Conservation (phyloP, 257 asterid genomes). For the Forsythia viridissima region DNA sequence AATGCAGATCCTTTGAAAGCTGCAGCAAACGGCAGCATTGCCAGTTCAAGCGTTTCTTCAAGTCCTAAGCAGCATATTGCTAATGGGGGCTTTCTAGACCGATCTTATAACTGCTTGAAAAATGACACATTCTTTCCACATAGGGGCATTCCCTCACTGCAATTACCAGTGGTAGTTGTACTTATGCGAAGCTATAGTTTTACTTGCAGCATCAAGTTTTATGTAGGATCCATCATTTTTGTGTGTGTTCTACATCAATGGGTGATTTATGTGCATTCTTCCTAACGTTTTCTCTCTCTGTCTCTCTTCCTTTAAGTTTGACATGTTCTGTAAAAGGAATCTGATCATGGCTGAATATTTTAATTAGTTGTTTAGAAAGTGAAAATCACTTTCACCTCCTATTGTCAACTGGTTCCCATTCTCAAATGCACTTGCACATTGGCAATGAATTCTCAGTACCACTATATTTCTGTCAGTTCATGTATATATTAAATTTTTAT, state of each 20-base stretch:
- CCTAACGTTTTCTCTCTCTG: background rate
- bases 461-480: constrained; percentile 16
- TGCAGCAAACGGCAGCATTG: constrained; percentile 53
- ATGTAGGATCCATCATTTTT: constrained; percentile 13
- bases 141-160: constrained; percentile 57
- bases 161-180: constrained; percentile 85
- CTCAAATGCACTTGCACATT: background rate
- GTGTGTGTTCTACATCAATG: background rate
- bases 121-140: constrained; percentile 49
- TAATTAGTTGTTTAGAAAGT: background rate
- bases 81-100: constrained; percentile 56
- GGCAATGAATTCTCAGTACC: background rate
- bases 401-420: constrained; percentile 12
- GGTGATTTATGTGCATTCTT: background rate
- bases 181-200: constrained; percentile 39
- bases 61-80: constrained; percentile 49
- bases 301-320: background rate
- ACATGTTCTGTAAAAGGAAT: background rate
- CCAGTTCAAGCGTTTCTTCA: constrained; percentile 54
- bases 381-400: constrained; percentile 5
- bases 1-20: constrained; percentile 49
- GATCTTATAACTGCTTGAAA: constrained; percentile 48
- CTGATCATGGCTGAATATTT: background rate
- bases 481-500: constrained; percentile 6
- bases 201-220: constrained; percentile 13